These are phyloP conservation scores for Carex myosuroides DNA, from an alignment of 176 grass and related monocot genomes.

Conservation along the genomic window DNA sequence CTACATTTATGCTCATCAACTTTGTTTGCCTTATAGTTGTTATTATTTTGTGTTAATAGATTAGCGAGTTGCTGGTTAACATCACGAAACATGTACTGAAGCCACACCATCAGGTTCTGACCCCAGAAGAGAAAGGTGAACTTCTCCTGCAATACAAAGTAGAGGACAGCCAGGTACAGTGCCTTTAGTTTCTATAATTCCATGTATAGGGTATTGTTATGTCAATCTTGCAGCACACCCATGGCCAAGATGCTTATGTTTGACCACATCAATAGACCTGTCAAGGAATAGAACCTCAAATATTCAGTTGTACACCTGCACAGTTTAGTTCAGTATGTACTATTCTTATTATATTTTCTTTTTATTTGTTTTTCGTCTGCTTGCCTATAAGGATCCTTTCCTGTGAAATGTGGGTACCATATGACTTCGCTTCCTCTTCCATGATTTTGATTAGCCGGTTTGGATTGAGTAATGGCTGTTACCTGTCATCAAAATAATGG, in stretches of 20 bases:
- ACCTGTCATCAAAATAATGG: neutral
- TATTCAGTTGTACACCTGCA: neutral
- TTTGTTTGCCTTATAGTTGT: constrained; percentile 3
- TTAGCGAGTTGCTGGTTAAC: constrained; percentile 84
- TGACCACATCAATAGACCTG: neutral
- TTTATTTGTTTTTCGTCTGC: neutral
- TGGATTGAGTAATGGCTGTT: neutral
- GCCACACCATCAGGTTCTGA: constrained; percentile 64
- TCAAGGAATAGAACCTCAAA: neutral
- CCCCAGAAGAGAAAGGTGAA: constrained; percentile 53
- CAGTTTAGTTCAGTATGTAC: neutral
- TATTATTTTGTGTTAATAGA: constrained; percentile 38
- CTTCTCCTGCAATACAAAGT: constrained; percentile 52
- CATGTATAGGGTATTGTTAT: neutral
- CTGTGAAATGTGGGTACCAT: neutral
- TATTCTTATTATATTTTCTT: neutral
- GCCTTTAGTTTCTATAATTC: neutral
- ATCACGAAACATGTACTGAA: constrained; percentile 77
- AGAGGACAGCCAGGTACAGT: constrained; percentile 63
- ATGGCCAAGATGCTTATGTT: neutral
- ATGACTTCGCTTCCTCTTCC: neutral
- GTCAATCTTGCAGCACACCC: neutral
- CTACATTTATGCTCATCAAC: neutral
- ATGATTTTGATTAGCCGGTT: neutral
- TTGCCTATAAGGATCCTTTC: neutral